Evolutionary conservation across 1,139 yeast genomes (phyloP), one percentile per base, ranked within the genome.

Genomic region (Kodamaea ohmeri): DNA sequence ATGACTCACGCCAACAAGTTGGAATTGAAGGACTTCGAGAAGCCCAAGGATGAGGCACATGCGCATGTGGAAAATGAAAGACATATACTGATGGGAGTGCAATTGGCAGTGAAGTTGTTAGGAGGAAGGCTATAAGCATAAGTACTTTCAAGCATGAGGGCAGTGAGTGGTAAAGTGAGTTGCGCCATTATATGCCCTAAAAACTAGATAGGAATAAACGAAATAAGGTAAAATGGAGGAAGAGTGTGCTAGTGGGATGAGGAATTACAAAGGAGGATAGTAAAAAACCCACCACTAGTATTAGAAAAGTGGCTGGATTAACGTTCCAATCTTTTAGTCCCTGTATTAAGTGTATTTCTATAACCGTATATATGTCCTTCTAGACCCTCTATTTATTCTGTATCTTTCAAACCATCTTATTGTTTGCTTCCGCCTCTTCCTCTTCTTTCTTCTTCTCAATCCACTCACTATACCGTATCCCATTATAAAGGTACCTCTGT

Each of bases 101-200:
- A 77, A 49, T 49, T 83, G 45, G 90, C 86, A 16, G 73, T 90
- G 26, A 76, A 73, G 45, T 48, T 81, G 28, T 52, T 86, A 36
- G 88, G 92, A 2, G 83, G 79, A 19, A 79, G 78, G 59, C 60
- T 86, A 44, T 85, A 64, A 51, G 6, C 17, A 12, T 4, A 25
- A 12, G 17, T 8, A 17, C 8, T 13, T 12, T 12, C 13, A 17
- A 12, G 5, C 6, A 6, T 5, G 26, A 24, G 6, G 12, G 26
- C 8, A 7, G 12, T 11, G 26, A n/a, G 26, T n/a, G n/a, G n/a
- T 5, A 24, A 24, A 24, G 16, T 15, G 28, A 13, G 28, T n/a
- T n/a, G n/a, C n/a, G n/a, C n/a, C n/a, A n/a, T n/a, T n/a, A n/a
- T n/a, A n/a, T 20, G 22, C 9, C 22, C 8, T 20, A 20, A 20